Base-by-base conservation (phyloP, 208 protist genomes). In the Trypanosoma caninum region DNA sequence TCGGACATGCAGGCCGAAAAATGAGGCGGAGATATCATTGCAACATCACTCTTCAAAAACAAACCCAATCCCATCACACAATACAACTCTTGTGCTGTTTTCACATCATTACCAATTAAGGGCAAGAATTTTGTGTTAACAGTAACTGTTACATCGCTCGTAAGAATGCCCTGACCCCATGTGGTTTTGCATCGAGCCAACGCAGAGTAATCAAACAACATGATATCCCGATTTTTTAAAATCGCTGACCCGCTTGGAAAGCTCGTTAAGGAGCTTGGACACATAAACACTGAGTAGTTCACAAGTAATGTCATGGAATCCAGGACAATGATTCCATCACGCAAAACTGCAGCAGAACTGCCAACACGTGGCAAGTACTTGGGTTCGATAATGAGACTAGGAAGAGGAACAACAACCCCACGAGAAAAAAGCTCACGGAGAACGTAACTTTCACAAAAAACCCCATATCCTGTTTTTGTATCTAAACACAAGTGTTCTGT, bases 41-140 rank as follows among this genome's bases (percentile, higher is more conserved):
- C 50, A 56, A 41, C 16, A 45, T 71, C 65, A 38, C 33, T 9
- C 20, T 64, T 65, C 41, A 71, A 20, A 47, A 38, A 44, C 11
- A 71, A 34, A 35, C 65, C 65, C 35, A 71, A 51, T n/a, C 65
- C 65, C 65, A 64, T 64, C 14, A 71, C 65, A 47, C 47, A 61
- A 25, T 59, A 62, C 16, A 71, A 27, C 42, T 71, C 65, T 27
- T 59, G 59, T 28, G 41, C 27, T 10, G 42, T 34, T 51, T 65
- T 71, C 11, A 71, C 27, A 51, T 65, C 56, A 51, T 59, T 63
- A 18, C 48, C 48, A 14, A 62, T 25, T 59, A 58, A 34, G 5
- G 65, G 33, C 44, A 64, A 53, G 14, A 71, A 31, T 31, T 62
- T 51, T 14, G 38, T 31, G 42, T 34, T 53, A 22, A 62, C 41